Percentiles rank a stretch among this genome's conserved stretches.
Evolutionary conservation across 352 stramenopile species (phyloP).

Genomic region (Halophytophthora batemanensis): DNA sequence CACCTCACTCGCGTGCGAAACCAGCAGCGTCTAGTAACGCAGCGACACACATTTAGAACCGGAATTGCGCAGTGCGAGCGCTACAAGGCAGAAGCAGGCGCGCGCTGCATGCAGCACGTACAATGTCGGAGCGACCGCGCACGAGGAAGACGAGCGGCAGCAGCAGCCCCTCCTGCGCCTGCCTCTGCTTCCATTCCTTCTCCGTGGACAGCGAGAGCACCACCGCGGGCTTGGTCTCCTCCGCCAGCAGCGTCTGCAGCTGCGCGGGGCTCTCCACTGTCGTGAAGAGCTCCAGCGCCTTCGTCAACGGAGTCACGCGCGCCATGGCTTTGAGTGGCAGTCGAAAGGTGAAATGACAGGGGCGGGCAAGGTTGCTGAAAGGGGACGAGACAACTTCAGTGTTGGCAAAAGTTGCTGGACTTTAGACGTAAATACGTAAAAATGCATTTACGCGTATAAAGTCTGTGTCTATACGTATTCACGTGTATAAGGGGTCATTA

Average conservation of each 20-base stretch:
- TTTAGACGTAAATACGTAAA: too few relatives aligned
- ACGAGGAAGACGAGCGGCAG: constrained; percentile 59
- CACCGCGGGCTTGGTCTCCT: constrained; percentile 15
- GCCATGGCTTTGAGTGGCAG: neutral
- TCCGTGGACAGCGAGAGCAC: constrained; percentile 19
- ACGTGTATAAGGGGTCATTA: too few relatives aligned
- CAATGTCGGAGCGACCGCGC: constrained; percentile 55
- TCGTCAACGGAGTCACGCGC: neutral
- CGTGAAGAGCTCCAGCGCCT: neutral
- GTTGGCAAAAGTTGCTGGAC: too few relatives aligned
- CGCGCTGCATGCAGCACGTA: constrained; percentile 19
- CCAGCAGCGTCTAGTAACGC: constrained; percentile 34
- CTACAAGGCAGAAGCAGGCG: neutral
- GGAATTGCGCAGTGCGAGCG: neutral
- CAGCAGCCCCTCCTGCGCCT: constrained; percentile 39
- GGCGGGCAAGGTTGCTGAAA: too few relatives aligned
- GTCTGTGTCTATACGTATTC: too few relatives aligned
- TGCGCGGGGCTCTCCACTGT: neutral
- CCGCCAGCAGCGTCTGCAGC: neutral
- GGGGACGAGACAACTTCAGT: too few relatives aligned
- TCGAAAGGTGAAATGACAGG: neutral
- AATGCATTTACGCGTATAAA: too few relatives aligned
- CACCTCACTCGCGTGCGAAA: constrained; percentile 29
- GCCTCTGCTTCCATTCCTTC: constrained; percentile 25
- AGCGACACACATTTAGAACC: constrained; percentile 2